Evolutionary conservation across 1,284 basidiomycete genomes (phyloP).

Genomic region (Apiotrichum sp.): DNA sequence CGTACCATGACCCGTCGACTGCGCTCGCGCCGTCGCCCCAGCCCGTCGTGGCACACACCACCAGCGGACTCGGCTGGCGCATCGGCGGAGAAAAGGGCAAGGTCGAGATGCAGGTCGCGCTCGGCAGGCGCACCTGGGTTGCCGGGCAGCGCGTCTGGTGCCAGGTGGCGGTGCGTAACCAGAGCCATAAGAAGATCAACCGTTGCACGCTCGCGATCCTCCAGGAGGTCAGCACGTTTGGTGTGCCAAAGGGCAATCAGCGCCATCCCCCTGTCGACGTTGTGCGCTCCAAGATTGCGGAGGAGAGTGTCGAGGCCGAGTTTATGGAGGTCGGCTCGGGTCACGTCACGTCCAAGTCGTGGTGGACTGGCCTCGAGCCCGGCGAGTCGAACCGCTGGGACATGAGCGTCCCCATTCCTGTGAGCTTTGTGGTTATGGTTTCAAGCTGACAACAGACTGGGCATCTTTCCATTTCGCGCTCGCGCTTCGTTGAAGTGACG

Average conservation of each 20-base stretch:
- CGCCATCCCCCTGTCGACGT: conserved; percentile 51
- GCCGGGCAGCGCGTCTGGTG: conserved; percentile 77
- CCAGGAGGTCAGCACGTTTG: conserved; percentile 66
- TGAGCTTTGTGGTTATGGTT: conserved; percentile 47
- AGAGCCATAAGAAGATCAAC: conserved; percentile 67
- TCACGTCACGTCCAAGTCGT: conserved; percentile 71
- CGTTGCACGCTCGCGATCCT: conserved; percentile 62
- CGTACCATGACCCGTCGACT: conserved; percentile 62
- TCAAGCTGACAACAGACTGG: conserved; percentile 53
- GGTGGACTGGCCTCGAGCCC: conserved; percentile 74
- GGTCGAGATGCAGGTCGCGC: conserved; percentile 63
- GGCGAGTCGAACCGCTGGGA: conserved; percentile 55
- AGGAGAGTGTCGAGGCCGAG: conserved; percentile 59
- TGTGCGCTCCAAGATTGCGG: conserved; percentile 53
- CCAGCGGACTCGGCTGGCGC: conserved; percentile 55
- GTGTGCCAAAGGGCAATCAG: conserved; percentile 50
- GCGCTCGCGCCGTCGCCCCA: conserved; percentile 60
- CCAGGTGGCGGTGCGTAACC: conserved; percentile 64
- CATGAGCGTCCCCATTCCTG: conserved; percentile 65
- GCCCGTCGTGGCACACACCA: conserved; percentile 59
- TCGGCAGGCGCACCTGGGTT: conserved; percentile 75
- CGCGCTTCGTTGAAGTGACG: conserved; percentile 70
- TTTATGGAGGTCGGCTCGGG: conserved; percentile 55
- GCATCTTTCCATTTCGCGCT: conserved; percentile 66
- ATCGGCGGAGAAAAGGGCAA: conserved; percentile 60